phyloP scores from a whole-genome alignment of 352 stramenopile genomes.

The Globisporangium solare region DNA sequence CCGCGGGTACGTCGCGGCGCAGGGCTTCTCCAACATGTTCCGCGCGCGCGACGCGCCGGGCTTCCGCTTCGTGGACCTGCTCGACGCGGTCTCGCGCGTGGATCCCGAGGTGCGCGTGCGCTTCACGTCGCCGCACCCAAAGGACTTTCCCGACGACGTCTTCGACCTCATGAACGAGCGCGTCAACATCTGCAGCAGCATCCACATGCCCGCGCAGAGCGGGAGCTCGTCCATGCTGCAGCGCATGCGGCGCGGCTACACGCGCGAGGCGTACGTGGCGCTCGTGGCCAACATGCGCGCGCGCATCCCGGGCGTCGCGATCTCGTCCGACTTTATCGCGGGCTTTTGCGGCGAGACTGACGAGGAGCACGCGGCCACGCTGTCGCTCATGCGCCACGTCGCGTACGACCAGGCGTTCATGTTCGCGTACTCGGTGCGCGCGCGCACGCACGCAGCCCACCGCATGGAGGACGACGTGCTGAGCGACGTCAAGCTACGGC shows the following conservation, averaged over 20 bases:
- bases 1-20: constrained; percentile 79
- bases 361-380: constrained; percentile 94
- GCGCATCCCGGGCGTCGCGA: constrained; percentile 72
- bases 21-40: constrained; percentile 96
- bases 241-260: constrained; percentile 96
- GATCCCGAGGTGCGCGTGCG: constrained; percentile 96
- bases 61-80: constrained; percentile 96
- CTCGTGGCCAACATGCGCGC: constrained; percentile 92
- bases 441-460: constrained; percentile 93
- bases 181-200: constrained; percentile 95
- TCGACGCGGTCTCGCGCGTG: constrained; percentile 91
- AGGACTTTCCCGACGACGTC: constrained; percentile 97
- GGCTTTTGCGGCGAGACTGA: constrained; percentile 99
- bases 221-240: constrained; percentile 85
- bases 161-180: constrained; percentile 88
- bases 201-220: constrained; percentile 98
- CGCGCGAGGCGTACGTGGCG: constrained; percentile 95
- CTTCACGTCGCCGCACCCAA: constrained; percentile 99
- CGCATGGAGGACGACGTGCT: constrained; percentile 96
- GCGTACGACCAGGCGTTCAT: constrained; percentile 98
- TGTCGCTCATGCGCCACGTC: constrained; percentile 74
- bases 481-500: constrained; percentile 91
- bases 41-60: constrained; percentile 80
- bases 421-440: constrained; percentile 97
- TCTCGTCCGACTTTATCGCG: constrained; percentile 96